Base-by-base conservation (phyloP, 768 basidiomycete genomes). In the Amanita polypyramis region DNA sequence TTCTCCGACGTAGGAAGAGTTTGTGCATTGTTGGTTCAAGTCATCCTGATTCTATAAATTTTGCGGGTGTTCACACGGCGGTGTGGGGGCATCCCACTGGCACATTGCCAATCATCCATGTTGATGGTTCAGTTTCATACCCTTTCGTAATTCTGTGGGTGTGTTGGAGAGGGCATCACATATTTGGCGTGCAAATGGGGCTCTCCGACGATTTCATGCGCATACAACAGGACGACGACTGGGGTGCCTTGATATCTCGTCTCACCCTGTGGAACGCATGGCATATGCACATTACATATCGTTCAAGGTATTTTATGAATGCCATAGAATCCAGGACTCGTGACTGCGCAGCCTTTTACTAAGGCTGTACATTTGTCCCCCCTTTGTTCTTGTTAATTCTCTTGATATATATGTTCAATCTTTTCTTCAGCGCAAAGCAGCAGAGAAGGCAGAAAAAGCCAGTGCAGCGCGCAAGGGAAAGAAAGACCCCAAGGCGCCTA, bases 401-500 rank as follows among this genome's bases (percentile, higher is more conserved):
- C 5, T 48, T 14, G 8, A 25, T 36, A 25, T 27, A 40, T 25
- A 35, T 15, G 29, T 15, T 15, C 8, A 20, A 11, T 21, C n/a
- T 40, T n/a, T n/a, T 50, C 25, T 25, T 32, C 27, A 85, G 82
- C 80, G 85, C 69, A 86, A 83, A 70, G 82, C 82, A 60, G 79
- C 77, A 45, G 79, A 80, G 58, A 85, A 85, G 68, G 72, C 75
- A 19, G 82, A 84, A 57, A 80, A 79, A 56, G 68, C 72, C 15
- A 17, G 20, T 40, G 47, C 47, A 3, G 52, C 70, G 32, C 66
- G 73, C 54, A 80, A 80, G 61, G 64, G 65, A 51, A 80, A 85
- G 69, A 91, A 89, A 68, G 82, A 91, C 63, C 79, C 77, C 52
- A 85, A 85, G 65, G 79, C 83, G 38, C 92, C 91, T 52, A 96